Evolutionary conservation across 306 rosid genomes (phyloP).

Genomic region (Aeschynomene evenia): DNA sequence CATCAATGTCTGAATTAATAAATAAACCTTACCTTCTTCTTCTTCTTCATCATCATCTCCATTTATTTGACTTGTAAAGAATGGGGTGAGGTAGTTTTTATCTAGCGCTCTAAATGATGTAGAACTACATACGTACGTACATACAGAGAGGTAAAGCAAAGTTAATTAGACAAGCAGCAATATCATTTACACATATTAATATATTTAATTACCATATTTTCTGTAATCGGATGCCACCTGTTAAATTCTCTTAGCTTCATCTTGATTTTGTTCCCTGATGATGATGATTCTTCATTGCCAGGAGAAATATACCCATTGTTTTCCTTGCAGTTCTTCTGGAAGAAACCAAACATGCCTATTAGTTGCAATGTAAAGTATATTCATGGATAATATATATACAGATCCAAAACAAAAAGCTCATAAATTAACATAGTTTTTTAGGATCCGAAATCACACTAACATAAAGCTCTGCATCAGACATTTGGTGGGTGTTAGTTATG

Average conservation of each 20-base stretch:
- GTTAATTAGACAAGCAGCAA: slow-evolving; percentile 7
- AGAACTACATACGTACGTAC: too few species aligned
- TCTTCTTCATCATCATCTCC: slow-evolving; percentile 87
- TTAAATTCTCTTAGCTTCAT: slow-evolving; percentile 94
- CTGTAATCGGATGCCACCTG: slow-evolving; percentile 56
- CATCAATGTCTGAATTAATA: too few species aligned
- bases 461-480: too few species aligned
- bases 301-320: slow-evolving; percentile 78
- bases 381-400: too few species aligned
- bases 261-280: slow-evolving; percentile 86
- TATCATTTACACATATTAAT: background rate
- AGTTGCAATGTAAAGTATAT: slow-evolving; percentile 16
- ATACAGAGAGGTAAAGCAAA: slow-evolving; percentile 39
- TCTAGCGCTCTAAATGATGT: slow-evolving; percentile 83
- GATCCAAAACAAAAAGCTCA: too few species aligned
- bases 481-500: too few species aligned
- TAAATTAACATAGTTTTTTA: too few species aligned
- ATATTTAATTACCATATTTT: slow-evolving; percentile 2
- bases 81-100: slow-evolving; percentile 92
- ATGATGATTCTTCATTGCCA: slow-evolving; percentile 62
- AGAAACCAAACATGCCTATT: slow-evolving; percentile 23
- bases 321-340: slow-evolving; percentile 52
- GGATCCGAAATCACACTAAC: too few species aligned
- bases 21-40: slow-evolving; percentile 67
- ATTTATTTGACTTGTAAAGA: slow-evolving; percentile 93